Base-by-base conservation (phyloP, 495 filamentous ascomycete species). In the Xylaria bambusicola region DNA sequence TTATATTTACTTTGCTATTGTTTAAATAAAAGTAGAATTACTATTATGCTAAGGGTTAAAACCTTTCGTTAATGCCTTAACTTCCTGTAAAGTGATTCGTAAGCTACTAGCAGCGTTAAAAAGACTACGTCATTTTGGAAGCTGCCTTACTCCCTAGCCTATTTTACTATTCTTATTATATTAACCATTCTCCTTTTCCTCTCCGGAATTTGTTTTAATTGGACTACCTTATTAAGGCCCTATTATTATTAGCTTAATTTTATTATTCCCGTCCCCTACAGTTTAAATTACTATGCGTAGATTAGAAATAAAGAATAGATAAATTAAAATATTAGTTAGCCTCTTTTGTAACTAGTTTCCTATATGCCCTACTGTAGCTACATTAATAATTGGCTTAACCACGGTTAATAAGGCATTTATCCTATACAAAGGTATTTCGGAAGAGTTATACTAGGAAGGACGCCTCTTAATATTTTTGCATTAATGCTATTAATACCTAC, bases 101-200 rank as follows among this genome's bases (percentile, higher is more conserved):
- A 15, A 41, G 38, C 29, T 15, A 41, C 38, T 41, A 15, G 38
- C 38, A 41, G 38, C 38, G 38, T 15, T 3, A 41, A 41, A 41
- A 15, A 58, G 48, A 54, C 61, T 41, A 53, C 48, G 47, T 63
- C 33, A 63, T 63, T 42, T 53, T 31, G 31, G 29, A 29, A 35
- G 52, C 49, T 9, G 55, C 61, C 27, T 46, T 49, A 20, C 58
- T 63, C 31, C 61, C 26, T 17, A 8, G 38, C 38, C 38, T 41
- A 17, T 41, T 41, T 15, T 15, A 15, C 38, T 41, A 17, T 41
- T 15, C 38, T 41, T 15, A 17, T 17, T 6, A 15, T 15, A 15
- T 15, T 33, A 33, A 33, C 5, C 38, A 17, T 17, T 12, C 31
- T 35, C 38, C 38, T 41, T 15, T 41, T 41, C 6, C 3, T 6